phyloP scores from a whole-genome alignment of 2,329 filamentous ascomycete genomes.

The Fusarium euwallaceae region DNA sequence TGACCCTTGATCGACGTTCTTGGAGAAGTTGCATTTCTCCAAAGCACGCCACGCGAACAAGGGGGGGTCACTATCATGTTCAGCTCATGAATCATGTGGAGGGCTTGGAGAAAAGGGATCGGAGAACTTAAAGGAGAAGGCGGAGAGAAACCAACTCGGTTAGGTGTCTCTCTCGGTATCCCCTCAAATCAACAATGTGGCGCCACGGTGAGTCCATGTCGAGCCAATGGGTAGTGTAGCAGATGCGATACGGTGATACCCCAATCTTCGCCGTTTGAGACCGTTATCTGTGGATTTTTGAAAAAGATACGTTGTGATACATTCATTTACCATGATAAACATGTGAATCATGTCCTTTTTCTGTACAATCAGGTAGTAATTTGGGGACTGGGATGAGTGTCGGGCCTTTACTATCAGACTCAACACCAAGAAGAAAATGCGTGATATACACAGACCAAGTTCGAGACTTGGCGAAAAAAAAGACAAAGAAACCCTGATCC shows the following conservation, averaged over 20 bases:
- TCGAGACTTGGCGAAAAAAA: neutral
- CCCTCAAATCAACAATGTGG: neutral
- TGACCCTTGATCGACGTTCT: neutral
- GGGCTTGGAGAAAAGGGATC: neutral
- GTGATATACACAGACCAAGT: neutral
- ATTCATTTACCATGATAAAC: neutral
- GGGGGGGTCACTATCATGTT: neutral
- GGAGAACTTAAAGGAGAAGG: neutral
- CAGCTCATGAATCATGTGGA: slow-evolving; percentile 1
- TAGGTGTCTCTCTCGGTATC: neutral
- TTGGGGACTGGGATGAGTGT: neutral
- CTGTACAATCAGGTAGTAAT: neutral
- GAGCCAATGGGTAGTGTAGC: neutral
- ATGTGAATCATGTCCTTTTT: neutral
- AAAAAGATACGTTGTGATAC: neutral
- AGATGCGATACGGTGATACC: neutral
- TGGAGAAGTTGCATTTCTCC: neutral
- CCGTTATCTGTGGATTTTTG: neutral
- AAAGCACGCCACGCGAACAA: neutral
- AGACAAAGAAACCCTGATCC: neutral
- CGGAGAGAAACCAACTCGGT: neutral
- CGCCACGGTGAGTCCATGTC: neutral
- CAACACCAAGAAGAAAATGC: neutral
- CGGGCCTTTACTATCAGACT: neutral
- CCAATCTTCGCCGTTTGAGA: too few species aligned